Evolutionary conservation across 768 basidiomycete genomes (phyloP), one percentile per base, ranked within the genome.

Genomic region (Trametes villosa): DNA sequence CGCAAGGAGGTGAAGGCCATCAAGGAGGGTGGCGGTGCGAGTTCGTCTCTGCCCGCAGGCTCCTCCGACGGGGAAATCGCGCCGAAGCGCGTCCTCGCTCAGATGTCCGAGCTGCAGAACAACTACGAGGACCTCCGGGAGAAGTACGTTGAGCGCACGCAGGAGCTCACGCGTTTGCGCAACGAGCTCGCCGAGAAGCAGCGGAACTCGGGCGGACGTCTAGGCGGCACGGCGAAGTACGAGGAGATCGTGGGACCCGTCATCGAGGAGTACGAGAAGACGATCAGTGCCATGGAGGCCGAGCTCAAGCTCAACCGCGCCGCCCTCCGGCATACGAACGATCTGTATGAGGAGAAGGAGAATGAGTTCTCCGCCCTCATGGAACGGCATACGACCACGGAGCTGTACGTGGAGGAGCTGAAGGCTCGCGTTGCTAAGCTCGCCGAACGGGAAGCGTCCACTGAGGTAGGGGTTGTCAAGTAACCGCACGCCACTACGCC

Each of bases 231-330:
- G 3, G 87, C 81, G 9, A 72, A 71, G 64, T 94, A 94, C 68
- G 93, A 94, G 69, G 93, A 94, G 75, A 94, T 91, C 63, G 96
- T 98, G 22, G 96, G 94, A 17, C 96, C 96, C 2, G 95, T 99
- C 67, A 97, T 99, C 52, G 92, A 97, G 75, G 95, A 98, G 76
- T 99, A 99, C 75, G 96, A 99, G 80, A 94, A 96, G 80, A 94
- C 94, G 1, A 96, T 98, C 65, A 84, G 87, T 41, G 89, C 94
- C 2, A 90, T 99, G 83, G 97, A 99, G 74, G 92, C 91, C 0
- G 94, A 96, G 74, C 80, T 97, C 53, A 91, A 84, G 65, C 79
- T 96, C 56, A 94, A 94, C 66, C 83, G 90, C 50, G 93, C 92
- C 1, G 93, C 95, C 20, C 77, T 97, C 71, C 78, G 91, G 51